A percentile compares a stretch with the other conserved stretches of the same genome.
phyloP scores from a whole-genome alignment of 2,329 filamentous ascomycete genomes.

The Ascochyta clinopodiicola region DNA sequence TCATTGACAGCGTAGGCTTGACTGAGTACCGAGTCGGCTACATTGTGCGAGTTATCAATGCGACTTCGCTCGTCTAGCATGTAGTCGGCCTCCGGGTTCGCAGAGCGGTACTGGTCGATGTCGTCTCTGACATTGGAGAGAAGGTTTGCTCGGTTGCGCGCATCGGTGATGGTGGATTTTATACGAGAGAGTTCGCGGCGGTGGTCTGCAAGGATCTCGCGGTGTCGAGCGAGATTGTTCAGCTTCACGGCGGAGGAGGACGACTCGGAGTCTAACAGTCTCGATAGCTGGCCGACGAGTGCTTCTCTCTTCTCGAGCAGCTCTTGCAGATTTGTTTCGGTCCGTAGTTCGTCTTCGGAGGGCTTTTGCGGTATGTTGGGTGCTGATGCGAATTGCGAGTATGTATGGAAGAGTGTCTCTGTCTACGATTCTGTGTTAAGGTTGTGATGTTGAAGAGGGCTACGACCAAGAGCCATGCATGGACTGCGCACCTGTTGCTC shows the following conservation, averaged over 20 bases:
- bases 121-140: slow-evolving; percentile 90
- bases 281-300: slow-evolving; percentile 80
- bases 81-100: slow-evolving; percentile 93
- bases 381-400: slow-evolving; percentile 87
- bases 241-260: slow-evolving; percentile 95
- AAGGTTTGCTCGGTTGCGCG: slow-evolving; percentile 86
- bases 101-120: slow-evolving; percentile 84
- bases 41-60: slow-evolving; percentile 87
- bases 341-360: slow-evolving; percentile 80
- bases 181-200: slow-evolving; percentile 80
- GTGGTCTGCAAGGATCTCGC: slow-evolving; percentile 88
- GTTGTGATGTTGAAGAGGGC: slow-evolving; percentile 17
- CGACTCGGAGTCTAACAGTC: slow-evolving; percentile 92
- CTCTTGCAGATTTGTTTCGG: slow-evolving; percentile 82
- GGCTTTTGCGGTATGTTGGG: slow-evolving; percentile 82
- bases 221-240: slow-evolving; percentile 90
- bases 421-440: slow-evolving; percentile 64
- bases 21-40: slow-evolving; percentile 88
- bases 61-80: slow-evolving; percentile 89
- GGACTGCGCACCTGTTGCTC: slow-evolving; percentile 78
- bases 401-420: slow-evolving; percentile 80
- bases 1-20: slow-evolving; percentile 98
- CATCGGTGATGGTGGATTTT: slow-evolving; percentile 73
- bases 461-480: slow-evolving; percentile 16
- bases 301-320: slow-evolving; percentile 85